Evolutionary conservation across 2,329 filamentous ascomycete genomes (phyloP).

Genomic region (Ceratocystis diversiconidia): DNA sequence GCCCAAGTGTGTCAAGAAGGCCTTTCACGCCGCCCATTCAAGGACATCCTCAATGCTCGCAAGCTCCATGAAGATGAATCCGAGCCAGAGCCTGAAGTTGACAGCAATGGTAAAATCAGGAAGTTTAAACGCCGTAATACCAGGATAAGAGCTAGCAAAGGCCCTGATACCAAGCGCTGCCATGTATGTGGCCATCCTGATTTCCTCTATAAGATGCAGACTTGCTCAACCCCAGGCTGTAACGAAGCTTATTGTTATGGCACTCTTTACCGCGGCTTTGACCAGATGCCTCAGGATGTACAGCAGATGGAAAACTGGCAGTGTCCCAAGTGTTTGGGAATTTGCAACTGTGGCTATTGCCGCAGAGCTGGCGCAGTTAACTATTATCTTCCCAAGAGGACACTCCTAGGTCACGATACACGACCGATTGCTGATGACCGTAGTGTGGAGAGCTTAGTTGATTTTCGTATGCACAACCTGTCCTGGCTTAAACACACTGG

Average conservation of each 20-base stretch:
- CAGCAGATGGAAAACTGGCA: conserved; percentile 74
- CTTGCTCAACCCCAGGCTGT: conserved; percentile 58
- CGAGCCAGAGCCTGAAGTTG: conserved; percentile 42
- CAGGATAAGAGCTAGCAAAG: background rate
- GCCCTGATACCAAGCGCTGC: conserved; percentile 50
- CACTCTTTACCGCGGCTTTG: conserved; percentile 80
- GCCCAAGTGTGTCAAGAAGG: conserved; percentile 93
- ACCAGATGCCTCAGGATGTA: conserved; percentile 69
- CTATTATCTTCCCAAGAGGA: conserved; percentile 77
- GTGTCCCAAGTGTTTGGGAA: conserved; percentile 72
- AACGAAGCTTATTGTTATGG: conserved; percentile 77
- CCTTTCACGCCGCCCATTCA: conserved; percentile 63
- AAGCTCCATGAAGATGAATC: conserved; percentile 14
- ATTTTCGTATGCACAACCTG: conserved; percentile 80
- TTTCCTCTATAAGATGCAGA: conserved; percentile 69
- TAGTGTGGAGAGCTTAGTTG: conserved; percentile 78
- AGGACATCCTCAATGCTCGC: conserved; percentile 56
- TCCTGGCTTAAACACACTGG: conserved; percentile 56
- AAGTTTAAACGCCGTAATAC: conserved; percentile 23
- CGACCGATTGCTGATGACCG: conserved; percentile 78
- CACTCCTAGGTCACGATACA: conserved; percentile 80
- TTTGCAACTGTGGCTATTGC: conserved; percentile 78
- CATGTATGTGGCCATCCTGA: conserved; percentile 76
- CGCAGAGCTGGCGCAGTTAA: conserved; percentile 49
- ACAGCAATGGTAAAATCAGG: conserved; percentile 38